These are phyloP conservation scores for Ricinus communis DNA, from an alignment of 345 rosid species.

Conservation along the genomic window DNA sequence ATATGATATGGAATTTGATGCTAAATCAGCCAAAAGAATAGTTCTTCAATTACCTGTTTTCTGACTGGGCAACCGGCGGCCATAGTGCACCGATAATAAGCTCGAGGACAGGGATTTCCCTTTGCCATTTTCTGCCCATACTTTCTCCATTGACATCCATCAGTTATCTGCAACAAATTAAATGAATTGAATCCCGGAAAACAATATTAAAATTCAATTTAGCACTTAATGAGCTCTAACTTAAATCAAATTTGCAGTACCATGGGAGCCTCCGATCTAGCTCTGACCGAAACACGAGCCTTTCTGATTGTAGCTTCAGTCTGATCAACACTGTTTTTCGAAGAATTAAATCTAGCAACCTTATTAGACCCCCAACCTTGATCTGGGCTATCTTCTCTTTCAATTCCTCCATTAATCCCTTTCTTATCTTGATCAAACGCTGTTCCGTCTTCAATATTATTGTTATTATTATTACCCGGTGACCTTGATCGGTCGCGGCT, in stretches of 20 bases:
- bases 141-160: constrained; percentile 81
- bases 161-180: constrained; percentile 43
- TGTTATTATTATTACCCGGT: constrained; percentile 27
- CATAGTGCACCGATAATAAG: constrained; percentile 80
- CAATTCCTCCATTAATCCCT: constrained; percentile 29
- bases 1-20: too few relatives aligned
- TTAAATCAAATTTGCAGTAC: neutral
- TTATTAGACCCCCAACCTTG: constrained; percentile 39
- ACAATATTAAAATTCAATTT: neutral
- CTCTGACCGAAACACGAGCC: constrained; percentile 68
- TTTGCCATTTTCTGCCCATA: constrained; percentile 83
- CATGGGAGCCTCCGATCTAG: constrained; percentile 51
- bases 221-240: too few relatives aligned
- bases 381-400: constrained; percentile 46
- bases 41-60: constrained; percentile 55
- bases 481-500: constrained; percentile 43
- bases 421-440: constrained; percentile 29
- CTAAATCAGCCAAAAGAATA: too few relatives aligned
- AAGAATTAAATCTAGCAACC: constrained; percentile 44
- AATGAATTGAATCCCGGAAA: neutral
- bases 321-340: constrained; percentile 47
- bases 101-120: constrained; percentile 81
- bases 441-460: constrained; percentile 18
- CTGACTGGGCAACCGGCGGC: constrained; percentile 79
- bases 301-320: constrained; percentile 69